Conservation (phyloP, 2,329 filamentous ascomycete species). For the Cladosporium sp. region DNA sequence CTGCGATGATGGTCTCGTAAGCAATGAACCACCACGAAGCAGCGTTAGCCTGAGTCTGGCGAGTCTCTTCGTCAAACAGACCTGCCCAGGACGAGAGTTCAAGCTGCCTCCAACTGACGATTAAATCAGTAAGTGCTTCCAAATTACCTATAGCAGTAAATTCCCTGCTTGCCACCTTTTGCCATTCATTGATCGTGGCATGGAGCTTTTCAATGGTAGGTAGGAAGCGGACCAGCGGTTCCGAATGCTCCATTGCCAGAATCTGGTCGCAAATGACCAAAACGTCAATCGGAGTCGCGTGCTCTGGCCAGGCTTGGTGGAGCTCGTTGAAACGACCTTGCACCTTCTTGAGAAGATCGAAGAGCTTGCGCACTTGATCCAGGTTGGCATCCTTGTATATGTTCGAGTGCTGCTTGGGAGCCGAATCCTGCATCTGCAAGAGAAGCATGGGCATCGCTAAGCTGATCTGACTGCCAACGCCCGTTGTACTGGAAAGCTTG, state of each 20-base stretch:
- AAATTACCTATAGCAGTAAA: conserved; percentile 68
- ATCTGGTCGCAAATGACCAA: conserved; percentile 69
- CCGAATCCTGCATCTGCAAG: conserved; percentile 22
- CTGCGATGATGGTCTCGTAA: conserved; percentile 81
- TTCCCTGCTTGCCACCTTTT: conserved; percentile 80
- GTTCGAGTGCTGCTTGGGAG: conserved; percentile 55
- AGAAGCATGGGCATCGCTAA: conserved; percentile 27
- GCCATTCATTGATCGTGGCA: conserved; percentile 85
- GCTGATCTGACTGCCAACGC: background rate
- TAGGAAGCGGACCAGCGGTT: conserved; percentile 82
- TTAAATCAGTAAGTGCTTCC: conserved; percentile 71
- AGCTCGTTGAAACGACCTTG: conserved; percentile 70
- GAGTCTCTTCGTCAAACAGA: conserved; percentile 77
- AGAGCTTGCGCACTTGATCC: conserved; percentile 68
- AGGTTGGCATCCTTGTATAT: conserved; percentile 86
- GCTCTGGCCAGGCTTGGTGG: conserved; percentile 58
- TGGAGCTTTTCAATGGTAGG: conserved; percentile 86
- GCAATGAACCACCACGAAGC: conserved; percentile 95
- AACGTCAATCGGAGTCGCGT: conserved; percentile 79
- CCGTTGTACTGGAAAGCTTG: background rate
- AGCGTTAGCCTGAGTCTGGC: conserved; percentile 71
- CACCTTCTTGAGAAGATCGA: conserved; percentile 64
- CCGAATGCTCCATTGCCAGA: conserved; percentile 69
- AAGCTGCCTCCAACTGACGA: conserved; percentile 85
- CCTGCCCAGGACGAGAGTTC: conserved; percentile 91